Conservation (phyloP, 257 asterid genomes). For the Solanum chaucha region DNA sequence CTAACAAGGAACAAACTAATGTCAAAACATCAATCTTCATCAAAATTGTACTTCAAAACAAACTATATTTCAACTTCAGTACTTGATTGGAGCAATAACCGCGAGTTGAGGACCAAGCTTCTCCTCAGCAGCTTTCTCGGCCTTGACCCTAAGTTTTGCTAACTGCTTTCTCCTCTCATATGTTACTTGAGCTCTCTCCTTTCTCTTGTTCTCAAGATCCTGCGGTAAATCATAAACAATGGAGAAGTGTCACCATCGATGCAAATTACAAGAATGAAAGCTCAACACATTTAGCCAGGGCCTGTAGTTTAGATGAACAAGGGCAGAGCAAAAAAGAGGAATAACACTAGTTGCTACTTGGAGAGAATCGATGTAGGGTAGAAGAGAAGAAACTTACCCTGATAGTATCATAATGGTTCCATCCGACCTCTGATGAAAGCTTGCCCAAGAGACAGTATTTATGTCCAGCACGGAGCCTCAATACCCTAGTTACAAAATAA, state of each 20-base stretch:
- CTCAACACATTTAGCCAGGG: not conserved
- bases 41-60: not conserved
- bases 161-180: conserved; percentile 1
- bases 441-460: conserved; percentile 1
- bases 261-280: not conserved
- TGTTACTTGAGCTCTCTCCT: not conserved
- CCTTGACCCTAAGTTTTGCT: not conserved
- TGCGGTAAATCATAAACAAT: not conserved
- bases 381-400: not conserved
- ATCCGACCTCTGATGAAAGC: conserved; percentile 3
- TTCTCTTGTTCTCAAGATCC: conserved; percentile 1
- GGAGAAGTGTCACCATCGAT: not conserved
- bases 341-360: not conserved
- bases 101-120: not conserved
- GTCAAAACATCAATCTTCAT: not conserved
- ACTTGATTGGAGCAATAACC: not conserved
- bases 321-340: not conserved
- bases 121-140: not conserved
- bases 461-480: not conserved
- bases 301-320: not conserved
- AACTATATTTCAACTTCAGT: not conserved
- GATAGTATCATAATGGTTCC: not conserved
- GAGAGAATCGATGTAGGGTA: not conserved
- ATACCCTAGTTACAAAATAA: not conserved
- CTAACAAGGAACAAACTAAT: not conserved